Base-by-base conservation (phyloP, 2,329 filamentous ascomycete species). In the Cephalotrichum gorgonifer region DNA sequence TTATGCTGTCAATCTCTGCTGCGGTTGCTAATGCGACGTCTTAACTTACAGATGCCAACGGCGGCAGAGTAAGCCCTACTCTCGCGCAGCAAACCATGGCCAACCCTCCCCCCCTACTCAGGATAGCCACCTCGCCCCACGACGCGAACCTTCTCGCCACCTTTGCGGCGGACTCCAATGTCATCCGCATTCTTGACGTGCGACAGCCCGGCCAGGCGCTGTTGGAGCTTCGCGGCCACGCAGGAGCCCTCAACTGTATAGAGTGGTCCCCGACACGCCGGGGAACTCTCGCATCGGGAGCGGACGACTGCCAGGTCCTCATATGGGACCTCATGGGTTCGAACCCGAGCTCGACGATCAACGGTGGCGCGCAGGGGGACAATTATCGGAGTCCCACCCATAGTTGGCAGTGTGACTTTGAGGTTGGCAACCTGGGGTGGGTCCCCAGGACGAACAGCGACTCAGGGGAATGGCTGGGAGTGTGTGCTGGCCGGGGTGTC, bases 121-220 rank as follows among this genome's bases (percentile, higher is more conserved):
- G 88, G 49, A 73, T 95, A 27, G 87, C 88, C 41, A 93, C 91
- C 12, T 97, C 91, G 1, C 93, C 93, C 2, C 91, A 97, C 60
- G 93, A 98, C 64, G 86, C 88, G 6, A 90, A 98, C 63, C 81
- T 98, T 30, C 79, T 98, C 31, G 91, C 91, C n/a, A 98, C 93
- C 0, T 97, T 98, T 64, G 91, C 93, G 17, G 85, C 89, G 60
- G 93, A 97, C 62, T 95, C 88, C 4, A 90, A 85, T 58, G 73
- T 95, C 30, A 90, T 98, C 61, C 88, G 93, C 44, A 95, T 98
- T 49, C 81, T 98, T 27, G 93, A 98, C 60, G 91, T 97, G 3
- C 85, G 93, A 44, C 93, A 98, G 67, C 93, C 93, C 0, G 93
- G 93, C 6, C 93, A 96, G 66, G 93, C 93, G 2, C 76, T 98